Conservation (phyloP, 176 grass and related monocot species). For the Themeda triandra region DNA sequence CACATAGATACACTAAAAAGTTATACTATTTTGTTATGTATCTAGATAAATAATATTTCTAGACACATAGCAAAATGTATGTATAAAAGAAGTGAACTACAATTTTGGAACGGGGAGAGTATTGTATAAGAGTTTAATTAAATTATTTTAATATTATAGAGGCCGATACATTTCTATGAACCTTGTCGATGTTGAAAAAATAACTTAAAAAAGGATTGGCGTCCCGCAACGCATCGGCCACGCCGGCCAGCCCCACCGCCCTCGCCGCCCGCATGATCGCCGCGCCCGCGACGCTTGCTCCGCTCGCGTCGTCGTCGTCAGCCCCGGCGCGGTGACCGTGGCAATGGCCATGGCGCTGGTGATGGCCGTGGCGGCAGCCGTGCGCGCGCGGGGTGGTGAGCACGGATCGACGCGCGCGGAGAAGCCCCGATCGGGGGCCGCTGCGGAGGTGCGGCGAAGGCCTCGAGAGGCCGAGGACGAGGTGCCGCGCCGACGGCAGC, state of each 20-base stretch:
- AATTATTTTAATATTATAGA: too few relatives aligned
- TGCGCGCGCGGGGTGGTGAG: constrained; percentile 33
- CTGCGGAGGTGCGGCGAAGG: constrained; percentile 21
- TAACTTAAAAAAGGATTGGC: too few relatives aligned
- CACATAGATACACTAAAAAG: too few relatives aligned
- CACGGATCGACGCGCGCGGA: constrained; percentile 10
- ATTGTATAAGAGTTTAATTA: too few relatives aligned
- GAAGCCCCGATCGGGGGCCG: neutral
- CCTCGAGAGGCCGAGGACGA: constrained; percentile 23
- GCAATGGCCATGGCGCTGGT: neutral
- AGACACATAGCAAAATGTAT: too few relatives aligned
- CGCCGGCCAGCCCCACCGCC: constrained; percentile 65
- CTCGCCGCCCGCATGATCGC: constrained; percentile 60
- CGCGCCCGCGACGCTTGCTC: constrained; percentile 7
- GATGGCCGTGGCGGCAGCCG: constrained; percentile 1
- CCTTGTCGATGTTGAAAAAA: too few relatives aligned
- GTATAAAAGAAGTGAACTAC: too few relatives aligned
- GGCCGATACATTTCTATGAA: too few relatives aligned
- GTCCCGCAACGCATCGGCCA: constrained; percentile 72
- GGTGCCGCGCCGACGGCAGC: neutral
- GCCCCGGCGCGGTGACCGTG: neutral
- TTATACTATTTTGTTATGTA: too few relatives aligned
- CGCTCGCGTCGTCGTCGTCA: neutral
- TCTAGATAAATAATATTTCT: too few relatives aligned
- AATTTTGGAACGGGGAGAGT: too few relatives aligned